These are phyloP conservation scores for Crassisporium funariophilum DNA, from an alignment of 768 basidiomycete genomes.

Conservation along the genomic window DNA sequence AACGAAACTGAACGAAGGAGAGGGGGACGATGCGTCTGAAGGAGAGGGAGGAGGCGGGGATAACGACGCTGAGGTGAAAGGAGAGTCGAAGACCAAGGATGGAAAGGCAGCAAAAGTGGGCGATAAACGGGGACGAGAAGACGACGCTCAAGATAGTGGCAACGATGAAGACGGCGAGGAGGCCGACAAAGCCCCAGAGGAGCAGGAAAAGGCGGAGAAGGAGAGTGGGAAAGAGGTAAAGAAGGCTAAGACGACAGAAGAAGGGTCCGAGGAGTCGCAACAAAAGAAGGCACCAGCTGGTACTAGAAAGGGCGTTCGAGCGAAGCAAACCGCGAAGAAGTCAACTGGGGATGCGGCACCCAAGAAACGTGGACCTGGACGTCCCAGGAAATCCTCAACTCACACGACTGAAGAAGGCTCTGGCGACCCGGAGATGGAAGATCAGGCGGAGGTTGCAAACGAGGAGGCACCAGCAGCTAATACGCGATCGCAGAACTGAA, in stretches of 20 bases:
- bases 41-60: constrained; percentile 8
- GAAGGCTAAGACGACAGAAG: constrained; percentile 24
- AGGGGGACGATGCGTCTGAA: background rate
- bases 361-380: no score
- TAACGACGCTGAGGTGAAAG: no score
- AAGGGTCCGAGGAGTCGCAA: constrained; percentile 3
- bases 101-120: constrained; percentile 17
- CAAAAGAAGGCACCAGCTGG: constrained; percentile 4
- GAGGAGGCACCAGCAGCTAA: no score
- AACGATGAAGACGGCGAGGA: constrained; percentile 2
- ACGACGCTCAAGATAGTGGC: constrained; percentile 5
- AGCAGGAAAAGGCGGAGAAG: constrained; percentile 17
- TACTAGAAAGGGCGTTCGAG: background rate
- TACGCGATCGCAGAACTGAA: no score
- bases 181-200: constrained; percentile 6
- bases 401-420: no score
- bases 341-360: no score
- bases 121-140: constrained; percentile 22
- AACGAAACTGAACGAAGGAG: constrained; percentile 16
- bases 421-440: no score
- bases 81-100: constrained; percentile 7
- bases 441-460: no score
- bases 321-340: constrained; percentile 8
- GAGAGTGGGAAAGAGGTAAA: constrained; percentile 23
- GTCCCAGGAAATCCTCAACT: no score